Evolutionary conservation across 352 stramenopile genomes (phyloP), one percentile per base, ranked within the genome.

Genomic region (Blastocystis sp.): DNA sequence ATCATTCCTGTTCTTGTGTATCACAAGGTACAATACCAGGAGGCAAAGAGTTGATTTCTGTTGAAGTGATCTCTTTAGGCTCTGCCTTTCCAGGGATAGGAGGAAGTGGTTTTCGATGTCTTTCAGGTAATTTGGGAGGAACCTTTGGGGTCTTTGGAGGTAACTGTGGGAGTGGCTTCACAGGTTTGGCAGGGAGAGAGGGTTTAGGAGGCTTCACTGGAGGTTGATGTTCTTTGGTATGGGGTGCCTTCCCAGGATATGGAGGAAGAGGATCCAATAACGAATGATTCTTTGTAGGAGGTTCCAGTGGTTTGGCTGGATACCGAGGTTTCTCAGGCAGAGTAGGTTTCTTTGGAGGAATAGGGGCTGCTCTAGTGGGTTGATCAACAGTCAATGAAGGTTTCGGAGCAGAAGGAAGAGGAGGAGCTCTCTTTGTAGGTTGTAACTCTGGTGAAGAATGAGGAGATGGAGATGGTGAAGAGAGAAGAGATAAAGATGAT

Each of bases 361-460:
- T 59, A 51, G 39, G 19, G 37, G 35, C 21, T 42, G 43, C 29
- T 42, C 14, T 59, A 56, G 3, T 56, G 27, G n/a, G 24, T 58
- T 6, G 16, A 29, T n/a, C n/a, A n/a, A 39, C 19, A 16, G 27
- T 14, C 12, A 61, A 14, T 2, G 24, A 7, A 19, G 69, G 69
- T 49, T 80, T 80, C 39, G 69, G 49, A 37, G 51, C 69, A 14
- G 69, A 46, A 24, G 69, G 69, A 21, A 80, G 69, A 24, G 69
- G 69, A 0, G 69, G 69, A n/a, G 37, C 39, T 46, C 39, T 46
- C 1, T 35, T 35, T 6, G 59, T 24, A 16, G 59, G 27, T 12
- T 61, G 2, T 12, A 32, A 9, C 9, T 46, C 39, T 9, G 39
- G 39, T 46, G 39, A 46, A 46, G 39, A 46, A 9, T 9, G 39